A percentile compares a stretch with the other conserved stretches of the same genome.
Conservation (phyloP, 495 filamentous ascomycete species). For the Stereocaulon alpinum region DNA sequence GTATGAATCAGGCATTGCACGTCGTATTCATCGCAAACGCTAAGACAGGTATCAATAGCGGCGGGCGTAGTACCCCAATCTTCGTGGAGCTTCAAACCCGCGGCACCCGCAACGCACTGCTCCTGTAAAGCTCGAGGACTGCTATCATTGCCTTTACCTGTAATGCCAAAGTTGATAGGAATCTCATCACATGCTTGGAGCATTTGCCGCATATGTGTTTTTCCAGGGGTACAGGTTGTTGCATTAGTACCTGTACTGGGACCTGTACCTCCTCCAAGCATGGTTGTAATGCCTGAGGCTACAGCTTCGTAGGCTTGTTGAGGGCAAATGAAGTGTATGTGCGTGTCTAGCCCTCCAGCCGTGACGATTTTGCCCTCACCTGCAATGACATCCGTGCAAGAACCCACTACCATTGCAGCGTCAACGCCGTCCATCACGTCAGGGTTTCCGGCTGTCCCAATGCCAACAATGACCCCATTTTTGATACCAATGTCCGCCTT, state of each 20-base stretch:
- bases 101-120: constrained; percentile 74
- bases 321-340: constrained; percentile 95
- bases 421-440: constrained; percentile 91
- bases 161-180: constrained; percentile 90
- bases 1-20: constrained; percentile 96
- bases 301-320: constrained; percentile 85
- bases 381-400: constrained; percentile 91
- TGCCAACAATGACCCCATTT: constrained; percentile 74
- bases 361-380: constrained; percentile 91
- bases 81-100: constrained; percentile 91
- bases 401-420: constrained; percentile 69
- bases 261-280: constrained; percentile 91
- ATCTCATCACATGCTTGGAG: constrained; percentile 77
- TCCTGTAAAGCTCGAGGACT: constrained; percentile 60
- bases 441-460: constrained; percentile 94
- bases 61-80: constrained; percentile 94
- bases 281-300: constrained; percentile 79
- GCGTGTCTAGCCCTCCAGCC: constrained; percentile 82
- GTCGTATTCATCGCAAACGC: constrained; percentile 81
- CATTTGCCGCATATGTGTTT: constrained; percentile 81
- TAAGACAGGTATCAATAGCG: constrained; percentile 83
- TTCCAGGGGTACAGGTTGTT: constrained; percentile 88
- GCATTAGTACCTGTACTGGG: constrained; percentile 91
- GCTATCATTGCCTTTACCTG: constrained; percentile 92
- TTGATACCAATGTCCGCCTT: constrained; percentile 97